Evolutionary conservation across 768 basidiomycete genomes (phyloP).

Genomic region (Boletus rufocinnamomeus): DNA sequence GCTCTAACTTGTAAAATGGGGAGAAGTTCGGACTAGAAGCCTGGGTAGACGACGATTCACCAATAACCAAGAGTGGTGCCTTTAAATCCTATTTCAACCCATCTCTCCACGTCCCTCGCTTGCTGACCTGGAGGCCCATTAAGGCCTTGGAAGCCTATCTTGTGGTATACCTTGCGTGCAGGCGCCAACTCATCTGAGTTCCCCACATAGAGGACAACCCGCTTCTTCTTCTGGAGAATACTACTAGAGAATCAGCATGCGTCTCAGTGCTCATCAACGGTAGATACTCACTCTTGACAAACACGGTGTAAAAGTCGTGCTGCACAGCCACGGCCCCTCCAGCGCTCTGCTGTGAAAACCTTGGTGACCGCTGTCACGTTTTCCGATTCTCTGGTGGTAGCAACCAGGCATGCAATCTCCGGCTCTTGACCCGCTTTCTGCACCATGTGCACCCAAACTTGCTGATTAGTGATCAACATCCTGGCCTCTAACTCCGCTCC

Average conservation of each 20-base stretch:
- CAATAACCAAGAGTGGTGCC: slow-evolving; percentile 21
- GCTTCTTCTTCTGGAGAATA: slow-evolving; percentile 34
- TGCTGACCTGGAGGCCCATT: slow-evolving; percentile 1
- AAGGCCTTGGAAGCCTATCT: slow-evolving; percentile 26
- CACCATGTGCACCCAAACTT: not conserved
- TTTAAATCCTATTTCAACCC: slow-evolving; percentile 23
- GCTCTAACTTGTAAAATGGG: not conserved
- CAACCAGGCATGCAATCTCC: not conserved
- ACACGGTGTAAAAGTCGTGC: not conserved
- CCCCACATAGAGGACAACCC: slow-evolving; percentile 62
- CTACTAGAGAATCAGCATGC: slow-evolving; percentile 20
- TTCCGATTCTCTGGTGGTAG: not conserved
- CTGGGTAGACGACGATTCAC: slow-evolving; percentile 1
- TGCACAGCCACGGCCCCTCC: not conserved
- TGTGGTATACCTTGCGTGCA: slow-evolving; percentile 26
- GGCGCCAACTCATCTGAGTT: slow-evolving; percentile 17
- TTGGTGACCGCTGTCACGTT: not conserved
- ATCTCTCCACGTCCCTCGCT: slow-evolving; percentile 18
- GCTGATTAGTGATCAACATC: not conserved
- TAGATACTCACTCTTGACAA: not conserved
- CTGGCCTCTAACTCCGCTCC: not conserved
- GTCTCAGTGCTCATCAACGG: not conserved
- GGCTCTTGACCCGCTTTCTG: not conserved
- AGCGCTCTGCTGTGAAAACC: not conserved
- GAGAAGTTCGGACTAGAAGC: not conserved